Conservation (phyloP, 768 basidiomycete species). For the Mycena metata region DNA sequence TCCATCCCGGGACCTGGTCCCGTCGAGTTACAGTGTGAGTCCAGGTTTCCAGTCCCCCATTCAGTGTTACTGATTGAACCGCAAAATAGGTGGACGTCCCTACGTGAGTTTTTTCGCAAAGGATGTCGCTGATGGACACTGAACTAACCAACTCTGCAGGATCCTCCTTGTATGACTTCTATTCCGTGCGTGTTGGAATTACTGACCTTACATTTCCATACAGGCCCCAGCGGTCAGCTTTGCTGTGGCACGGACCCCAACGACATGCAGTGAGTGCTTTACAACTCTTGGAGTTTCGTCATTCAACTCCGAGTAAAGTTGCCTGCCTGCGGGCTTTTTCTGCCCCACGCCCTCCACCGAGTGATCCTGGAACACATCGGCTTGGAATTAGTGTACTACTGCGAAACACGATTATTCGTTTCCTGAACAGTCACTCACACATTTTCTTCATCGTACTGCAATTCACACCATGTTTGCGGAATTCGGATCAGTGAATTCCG, state of each 20-base stretch:
- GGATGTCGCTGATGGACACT: neutral
- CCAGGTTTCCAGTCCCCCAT: neutral
- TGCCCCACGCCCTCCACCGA: neutral
- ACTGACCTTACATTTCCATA: neutral
- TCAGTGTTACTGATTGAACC: too few relatives aligned
- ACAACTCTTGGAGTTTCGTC: neutral
- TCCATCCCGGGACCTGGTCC: neutral
- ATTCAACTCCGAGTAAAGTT: neutral
- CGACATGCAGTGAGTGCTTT: neutral
- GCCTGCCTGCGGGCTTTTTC: neutral
- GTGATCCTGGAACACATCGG: too few relatives aligned
- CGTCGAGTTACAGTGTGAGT: neutral
- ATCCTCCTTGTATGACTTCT: neutral
- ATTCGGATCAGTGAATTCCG: too few relatives aligned
- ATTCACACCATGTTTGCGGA: too few relatives aligned
- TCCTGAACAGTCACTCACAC: too few relatives aligned
- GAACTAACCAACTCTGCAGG: neutral
- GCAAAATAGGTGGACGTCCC: neutral
- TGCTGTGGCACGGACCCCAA: neutral
- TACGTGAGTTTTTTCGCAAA: neutral
- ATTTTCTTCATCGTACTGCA: too few relatives aligned
- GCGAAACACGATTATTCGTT: too few relatives aligned
- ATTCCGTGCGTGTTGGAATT: neutral
- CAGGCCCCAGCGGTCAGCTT: neutral
- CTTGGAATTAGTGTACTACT: too few relatives aligned